Conservation (phyloP, 129 eudicot genomes). For the Flaveria trinervia region DNA sequence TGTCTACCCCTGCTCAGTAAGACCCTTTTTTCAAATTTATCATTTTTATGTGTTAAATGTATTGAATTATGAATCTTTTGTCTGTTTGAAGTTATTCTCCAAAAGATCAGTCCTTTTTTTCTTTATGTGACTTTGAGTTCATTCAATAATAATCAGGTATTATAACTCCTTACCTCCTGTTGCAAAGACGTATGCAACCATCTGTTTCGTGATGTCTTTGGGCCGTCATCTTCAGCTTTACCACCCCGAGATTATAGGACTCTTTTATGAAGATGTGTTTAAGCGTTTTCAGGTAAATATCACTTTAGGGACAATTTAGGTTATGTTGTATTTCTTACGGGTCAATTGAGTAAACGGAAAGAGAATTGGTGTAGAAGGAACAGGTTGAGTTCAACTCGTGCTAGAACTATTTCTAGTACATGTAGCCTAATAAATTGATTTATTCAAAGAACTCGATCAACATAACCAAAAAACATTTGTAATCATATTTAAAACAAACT, state of each 20-base stretch:
- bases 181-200: conserved; percentile 55
- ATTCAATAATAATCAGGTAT: conserved; percentile 41
- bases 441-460: background rate
- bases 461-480: too few relatives aligned
- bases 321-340: background rate
- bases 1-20: conserved; percentile 58
- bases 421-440: background rate
- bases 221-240: conserved; percentile 41
- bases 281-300: conserved; percentile 53
- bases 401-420: background rate
- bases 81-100: background rate
- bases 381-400: background rate
- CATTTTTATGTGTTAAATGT: background rate
- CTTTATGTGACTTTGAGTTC: background rate
- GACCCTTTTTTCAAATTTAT: background rate
- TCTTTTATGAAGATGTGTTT: conserved; percentile 44
- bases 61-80: background rate
- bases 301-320: background rate
- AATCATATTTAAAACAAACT: background rate
- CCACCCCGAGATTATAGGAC: conserved; percentile 26
- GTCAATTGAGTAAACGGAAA: background rate
- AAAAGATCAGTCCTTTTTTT: background rate
- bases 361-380: background rate
- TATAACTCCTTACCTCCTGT: conserved; percentile 60
- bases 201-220: conserved; percentile 43